Percentiles rank a stretch among this genome's conserved stretches.
Evolutionary conservation across 768 basidiomycete species (phyloP).

Genomic region (Termitomyces sp.): DNA sequence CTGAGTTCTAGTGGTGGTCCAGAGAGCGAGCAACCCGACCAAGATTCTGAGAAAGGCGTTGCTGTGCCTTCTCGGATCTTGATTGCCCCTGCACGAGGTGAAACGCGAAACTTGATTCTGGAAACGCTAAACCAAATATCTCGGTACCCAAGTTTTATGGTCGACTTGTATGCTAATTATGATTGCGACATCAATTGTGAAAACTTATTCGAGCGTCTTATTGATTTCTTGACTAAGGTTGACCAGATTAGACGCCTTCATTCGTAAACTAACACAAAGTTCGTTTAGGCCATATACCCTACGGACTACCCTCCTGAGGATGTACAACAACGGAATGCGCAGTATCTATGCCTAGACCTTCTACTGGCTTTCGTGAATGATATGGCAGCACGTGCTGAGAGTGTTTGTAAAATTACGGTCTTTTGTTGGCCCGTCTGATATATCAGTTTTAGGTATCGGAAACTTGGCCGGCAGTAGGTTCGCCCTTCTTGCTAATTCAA

Average conservation of each 20-base stretch:
- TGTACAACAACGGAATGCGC: conserved; percentile 68
- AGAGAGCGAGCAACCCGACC: conserved; percentile 27
- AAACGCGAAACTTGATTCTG: conserved; percentile 85
- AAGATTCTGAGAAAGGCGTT: conserved; percentile 41
- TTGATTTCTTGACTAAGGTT: conserved; percentile 88
- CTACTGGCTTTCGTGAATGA: conserved; percentile 83
- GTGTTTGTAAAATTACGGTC: conserved; percentile 28
- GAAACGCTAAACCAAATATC: conserved; percentile 84
- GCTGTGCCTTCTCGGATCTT: conserved; percentile 52
- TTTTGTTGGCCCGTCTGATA: conserved; percentile 6
- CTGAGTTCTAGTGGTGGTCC: conserved; percentile 37
- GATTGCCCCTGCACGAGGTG: conserved; percentile 77
- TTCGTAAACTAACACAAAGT: neutral
- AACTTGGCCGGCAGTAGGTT: conserved; percentile 62
- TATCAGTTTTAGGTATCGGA: conserved; percentile 33
- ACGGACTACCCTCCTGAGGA: conserved; percentile 57
- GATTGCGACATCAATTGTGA: conserved; percentile 97
- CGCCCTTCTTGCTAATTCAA: neutral
- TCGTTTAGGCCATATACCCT: conserved; percentile 75
- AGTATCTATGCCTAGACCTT: conserved; percentile 85
- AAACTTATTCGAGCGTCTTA: conserved; percentile 87
- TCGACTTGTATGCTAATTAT: conserved; percentile 93
- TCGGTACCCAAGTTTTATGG: conserved; percentile 87
- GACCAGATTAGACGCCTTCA: conserved; percentile 8
- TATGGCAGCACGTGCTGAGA: conserved; percentile 67